These are phyloP conservation scores for Phytophthora cactorum DNA, from an alignment of 352 stramenopile genomes.

Conservation along the genomic window DNA sequence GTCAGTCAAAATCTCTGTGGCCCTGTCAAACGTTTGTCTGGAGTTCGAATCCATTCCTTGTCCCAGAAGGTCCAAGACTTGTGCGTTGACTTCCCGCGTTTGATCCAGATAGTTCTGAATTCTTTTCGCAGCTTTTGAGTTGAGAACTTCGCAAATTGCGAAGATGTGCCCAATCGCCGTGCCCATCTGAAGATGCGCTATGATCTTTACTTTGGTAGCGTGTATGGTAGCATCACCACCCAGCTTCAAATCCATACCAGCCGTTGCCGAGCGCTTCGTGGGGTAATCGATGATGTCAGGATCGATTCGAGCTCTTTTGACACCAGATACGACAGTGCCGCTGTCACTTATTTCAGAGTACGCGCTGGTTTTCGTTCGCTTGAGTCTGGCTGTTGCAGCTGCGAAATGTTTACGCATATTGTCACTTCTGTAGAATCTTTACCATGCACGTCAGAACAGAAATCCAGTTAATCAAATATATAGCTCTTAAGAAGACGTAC, in stretches of 20 bases:
- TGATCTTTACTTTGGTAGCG: neutral
- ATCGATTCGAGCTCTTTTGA: neutral
- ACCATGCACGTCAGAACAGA: neutral
- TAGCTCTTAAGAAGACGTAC: neutral
- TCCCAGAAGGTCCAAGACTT: neutral
- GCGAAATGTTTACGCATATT: neutral
- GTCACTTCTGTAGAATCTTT: neutral
- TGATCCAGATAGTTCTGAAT: neutral
- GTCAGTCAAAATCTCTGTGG: neutral
- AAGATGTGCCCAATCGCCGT: neutral
- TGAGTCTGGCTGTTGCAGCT: neutral
- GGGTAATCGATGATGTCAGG: neutral
- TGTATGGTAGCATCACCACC: too few relatives aligned
- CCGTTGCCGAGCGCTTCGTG: too few relatives aligned
- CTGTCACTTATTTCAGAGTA: too few relatives aligned
- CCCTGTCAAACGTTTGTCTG: neutral
- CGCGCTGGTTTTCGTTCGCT: neutral
- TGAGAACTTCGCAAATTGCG: neutral
- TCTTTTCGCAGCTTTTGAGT: neutral
- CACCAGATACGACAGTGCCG: neutral
- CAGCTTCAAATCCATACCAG: too few relatives aligned
- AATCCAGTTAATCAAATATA: neutral
- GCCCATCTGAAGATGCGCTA: neutral
- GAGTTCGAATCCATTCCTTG: neutral
- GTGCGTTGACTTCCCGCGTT: neutral